These are phyloP conservation scores for Craterostigma plantagineum DNA, from an alignment of 257 asterid genomes.

Conservation along the genomic window DNA sequence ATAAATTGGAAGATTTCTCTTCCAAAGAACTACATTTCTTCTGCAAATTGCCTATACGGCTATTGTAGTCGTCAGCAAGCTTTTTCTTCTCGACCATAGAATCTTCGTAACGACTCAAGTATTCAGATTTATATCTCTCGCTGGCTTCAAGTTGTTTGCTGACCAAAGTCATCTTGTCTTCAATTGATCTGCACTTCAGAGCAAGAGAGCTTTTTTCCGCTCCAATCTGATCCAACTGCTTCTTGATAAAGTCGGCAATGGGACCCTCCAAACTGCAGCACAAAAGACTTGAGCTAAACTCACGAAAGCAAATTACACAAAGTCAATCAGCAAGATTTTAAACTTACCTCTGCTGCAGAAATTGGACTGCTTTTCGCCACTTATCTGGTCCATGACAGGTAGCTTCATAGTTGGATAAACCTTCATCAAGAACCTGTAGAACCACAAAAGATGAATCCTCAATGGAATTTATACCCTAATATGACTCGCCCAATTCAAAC, in stretches of 20 bases:
- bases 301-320: constrained; percentile 7
- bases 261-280: constrained; percentile 84
- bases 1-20: constrained; percentile 59
- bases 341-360: constrained; percentile 74
- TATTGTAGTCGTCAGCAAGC: constrained; percentile 58
- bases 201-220: constrained; percentile 73
- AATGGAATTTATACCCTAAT: not conserved
- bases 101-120: constrained; percentile 81
- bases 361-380: constrained; percentile 57
- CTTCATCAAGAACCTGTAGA: constrained; percentile 70
- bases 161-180: constrained; percentile 57
- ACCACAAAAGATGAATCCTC: not conserved
- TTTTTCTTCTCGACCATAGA: constrained; percentile 68
- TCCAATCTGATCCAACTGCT: constrained; percentile 65
- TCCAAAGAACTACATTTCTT: constrained; percentile 56
- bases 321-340: constrained; percentile 5
- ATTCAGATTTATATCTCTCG: constrained; percentile 77
- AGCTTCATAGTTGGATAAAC: constrained; percentile 58
- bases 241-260: constrained; percentile 61
- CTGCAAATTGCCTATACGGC: constrained; percentile 68
- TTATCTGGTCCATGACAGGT: constrained; percentile 93
- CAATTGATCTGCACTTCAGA: constrained; percentile 65
- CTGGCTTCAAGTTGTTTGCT: constrained; percentile 85
- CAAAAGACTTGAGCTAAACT: constrained; percentile 10
- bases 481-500: not conserved